Evolutionary conservation across 164 flowering plant genomes (phyloP).

Genomic region (Akebia trifoliata): DNA sequence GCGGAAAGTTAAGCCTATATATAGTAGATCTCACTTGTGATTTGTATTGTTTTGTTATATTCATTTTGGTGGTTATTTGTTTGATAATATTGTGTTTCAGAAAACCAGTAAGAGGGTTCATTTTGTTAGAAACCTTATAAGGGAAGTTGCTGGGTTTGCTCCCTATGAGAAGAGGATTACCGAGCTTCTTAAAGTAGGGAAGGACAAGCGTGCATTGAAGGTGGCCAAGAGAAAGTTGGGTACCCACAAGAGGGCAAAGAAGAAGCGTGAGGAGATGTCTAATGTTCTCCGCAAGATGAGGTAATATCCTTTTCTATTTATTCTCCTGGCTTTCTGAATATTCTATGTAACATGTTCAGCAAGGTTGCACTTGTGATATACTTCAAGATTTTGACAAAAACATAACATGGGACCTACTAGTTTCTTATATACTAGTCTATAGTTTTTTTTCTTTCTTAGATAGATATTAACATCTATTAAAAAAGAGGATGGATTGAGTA

Average conservation of each 20-base stretch:
- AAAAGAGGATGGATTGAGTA: too few relatives aligned
- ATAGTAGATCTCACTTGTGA: too few relatives aligned
- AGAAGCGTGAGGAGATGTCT: conserved; percentile 46
- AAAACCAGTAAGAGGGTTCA: conserved; percentile 38
- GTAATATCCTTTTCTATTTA: conserved; percentile 8
- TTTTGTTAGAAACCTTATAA: conserved; percentile 31
- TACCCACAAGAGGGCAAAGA: conserved; percentile 46
- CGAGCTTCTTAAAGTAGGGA: conserved; percentile 42
- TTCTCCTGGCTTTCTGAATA: not conserved
- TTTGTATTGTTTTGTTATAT: not conserved
- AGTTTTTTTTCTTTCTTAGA: too few relatives aligned
- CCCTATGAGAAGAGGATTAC: conserved; percentile 46
- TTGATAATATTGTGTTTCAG: conserved; percentile 14
- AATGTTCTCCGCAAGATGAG: conserved; percentile 43
- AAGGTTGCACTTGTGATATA: too few relatives aligned
- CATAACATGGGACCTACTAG: too few relatives aligned
- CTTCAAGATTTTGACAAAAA: too few relatives aligned
- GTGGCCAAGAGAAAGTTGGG: conserved; percentile 42
- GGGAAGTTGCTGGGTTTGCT: conserved; percentile 46
- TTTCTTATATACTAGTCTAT: too few relatives aligned
- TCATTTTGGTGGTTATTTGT: not conserved
- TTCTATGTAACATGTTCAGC: too few relatives aligned
- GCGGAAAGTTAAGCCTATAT: too few relatives aligned
- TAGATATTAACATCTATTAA: too few relatives aligned
- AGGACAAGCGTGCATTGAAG: conserved; percentile 43